These are phyloP conservation scores for Drosera capensis DNA, from an alignment of 148 eudicot species.

Conservation along the genomic window DNA sequence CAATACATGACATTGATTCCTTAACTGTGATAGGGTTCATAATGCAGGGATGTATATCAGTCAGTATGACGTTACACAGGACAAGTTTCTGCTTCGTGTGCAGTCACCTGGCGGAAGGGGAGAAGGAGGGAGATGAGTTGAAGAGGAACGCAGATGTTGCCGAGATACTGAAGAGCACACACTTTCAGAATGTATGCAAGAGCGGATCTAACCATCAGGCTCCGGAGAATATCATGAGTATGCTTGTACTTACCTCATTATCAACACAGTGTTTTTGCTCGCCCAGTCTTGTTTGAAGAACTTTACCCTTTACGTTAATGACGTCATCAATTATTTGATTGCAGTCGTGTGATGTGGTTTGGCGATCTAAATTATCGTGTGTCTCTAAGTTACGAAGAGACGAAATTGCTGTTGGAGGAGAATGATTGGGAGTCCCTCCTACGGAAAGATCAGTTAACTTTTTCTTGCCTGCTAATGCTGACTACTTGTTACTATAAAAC, in stretches of 20 bases:
- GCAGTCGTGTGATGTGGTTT: slow-evolving; percentile 63
- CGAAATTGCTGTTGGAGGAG: slow-evolving; percentile 42
- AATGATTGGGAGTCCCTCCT: slow-evolving; percentile 67
- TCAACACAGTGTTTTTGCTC: background rate
- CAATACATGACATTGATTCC: no score
- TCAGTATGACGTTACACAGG: slow-evolving; percentile 41
- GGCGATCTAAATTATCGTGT: slow-evolving; percentile 89
- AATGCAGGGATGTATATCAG: slow-evolving; percentile 55
- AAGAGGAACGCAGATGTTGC: slow-evolving; percentile 54
- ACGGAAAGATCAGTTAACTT: slow-evolving; percentile 83
- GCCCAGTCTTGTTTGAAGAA: background rate
- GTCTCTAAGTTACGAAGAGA: slow-evolving; percentile 39
- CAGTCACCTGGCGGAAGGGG: slow-evolving; percentile 69
- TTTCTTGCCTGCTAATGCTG: slow-evolving; percentile 3
- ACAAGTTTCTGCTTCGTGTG: slow-evolving; percentile 66
- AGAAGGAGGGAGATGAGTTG: slow-evolving; percentile 74
- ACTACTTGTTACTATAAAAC: no score
- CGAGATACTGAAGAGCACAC: slow-evolving; percentile 48
- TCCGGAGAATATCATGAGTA: slow-evolving; percentile 49
- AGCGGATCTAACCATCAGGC: slow-evolving; percentile 16
- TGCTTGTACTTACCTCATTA: slow-evolving; percentile 14
- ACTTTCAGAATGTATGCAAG: slow-evolving; percentile 40
- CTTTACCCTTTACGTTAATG: background rate
- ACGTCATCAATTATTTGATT: slow-evolving; percentile 1
- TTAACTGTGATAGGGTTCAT: no score